Base-by-base conservation (phyloP, 2,329 filamentous ascomycete genomes). In the Venturia effusa region DNA sequence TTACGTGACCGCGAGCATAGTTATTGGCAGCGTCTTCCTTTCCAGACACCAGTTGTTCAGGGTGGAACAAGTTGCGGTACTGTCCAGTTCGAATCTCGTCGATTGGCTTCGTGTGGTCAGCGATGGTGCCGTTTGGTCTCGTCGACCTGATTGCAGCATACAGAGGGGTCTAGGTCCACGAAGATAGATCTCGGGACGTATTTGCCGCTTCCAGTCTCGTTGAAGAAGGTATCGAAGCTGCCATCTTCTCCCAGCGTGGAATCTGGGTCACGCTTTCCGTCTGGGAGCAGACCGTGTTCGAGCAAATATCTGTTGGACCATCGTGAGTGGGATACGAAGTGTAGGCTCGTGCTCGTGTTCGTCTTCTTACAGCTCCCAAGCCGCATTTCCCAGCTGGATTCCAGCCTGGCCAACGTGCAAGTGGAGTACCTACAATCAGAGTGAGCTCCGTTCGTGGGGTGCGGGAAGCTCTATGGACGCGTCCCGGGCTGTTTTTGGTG, bases 1-100 rank as follows among this genome's bases (percentile, higher is more conserved):
- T n/a, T n/a, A n/a, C n/a, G 78, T 89, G 86, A 65, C 87, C 87
- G 79, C 86, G 86, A 69, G 87, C 87, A 72, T 89, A 89, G 81
- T 89, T 89, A 80, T 89, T 89, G 78, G 86, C 85, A 65, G 87
- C 86, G 82, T 89, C 87, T 76, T 89, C 87, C 81, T 89, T 89
- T 77, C 86, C 86, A 75, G 83, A 88, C 73, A 89, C 84, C 72
- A 89, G 76, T 70, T 86, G 80, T 79, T 89, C 86, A 57, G 86
- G 86, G 77, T 89, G 86, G 81, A 88, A 89, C 66, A 89, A 83
- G 72, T 86, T 81, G 70, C 85, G 84, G 78, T 88, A 89, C 68
- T 71, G 67, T 66, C 86, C 86, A 63, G 85, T 88, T 66, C 86
- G 84, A 77, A 89, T 88, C 80, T 89, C 87, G 70, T 89, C 87